Evolutionary conservation across 2,329 filamentous ascomycete genomes (phyloP).

Genomic region (Xylaria multiplex): DNA sequence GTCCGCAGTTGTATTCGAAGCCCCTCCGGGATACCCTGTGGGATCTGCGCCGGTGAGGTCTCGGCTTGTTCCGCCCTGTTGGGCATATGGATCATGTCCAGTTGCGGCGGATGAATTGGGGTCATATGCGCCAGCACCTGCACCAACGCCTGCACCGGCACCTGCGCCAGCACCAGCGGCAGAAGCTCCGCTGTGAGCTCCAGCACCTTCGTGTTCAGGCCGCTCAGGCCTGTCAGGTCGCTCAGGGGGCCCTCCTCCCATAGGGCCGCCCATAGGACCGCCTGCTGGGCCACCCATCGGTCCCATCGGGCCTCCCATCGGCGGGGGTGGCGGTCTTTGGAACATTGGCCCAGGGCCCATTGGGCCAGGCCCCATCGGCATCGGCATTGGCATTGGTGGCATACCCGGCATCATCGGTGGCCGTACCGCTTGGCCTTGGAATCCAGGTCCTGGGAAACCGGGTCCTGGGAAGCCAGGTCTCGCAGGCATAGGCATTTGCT

Average conservation of each 20-base stretch:
- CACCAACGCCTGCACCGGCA: slow-evolving; percentile 1
- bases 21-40: slow-evolving; percentile 5
- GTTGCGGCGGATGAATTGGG: slow-evolving; percentile 3
- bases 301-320: slow-evolving; percentile 20
- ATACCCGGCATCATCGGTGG: slow-evolving; percentile 18
- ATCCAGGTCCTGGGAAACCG: slow-evolving; percentile 10
- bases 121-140: slow-evolving; percentile 9
- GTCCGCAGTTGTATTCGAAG: neutral
- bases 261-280: slow-evolving; percentile 3
- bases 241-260: slow-evolving; percentile 24
- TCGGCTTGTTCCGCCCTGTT: slow-evolving; percentile 17
- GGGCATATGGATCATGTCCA: slow-evolving; percentile 1
- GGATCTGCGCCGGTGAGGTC: slow-evolving; percentile 25
- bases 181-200: slow-evolving; percentile 19
- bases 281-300: slow-evolving; percentile 16
- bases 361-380: slow-evolving; percentile 15
- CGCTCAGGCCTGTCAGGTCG: slow-evolving; percentile 26
- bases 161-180: neutral
- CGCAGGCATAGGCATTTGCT: slow-evolving; percentile 19
- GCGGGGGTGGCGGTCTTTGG: slow-evolving; percentile 13
- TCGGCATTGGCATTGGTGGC: slow-evolving; percentile 11
- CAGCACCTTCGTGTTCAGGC: slow-evolving; percentile 22
- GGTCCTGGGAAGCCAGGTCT: slow-evolving; percentile 18
- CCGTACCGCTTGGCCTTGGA: slow-evolving; percentile 19
- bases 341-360: slow-evolving; percentile 26